These are phyloP conservation scores for Neofusicoccum parvum DNA, from an alignment of 2,329 filamentous ascomycete species.

Conservation along the genomic window DNA sequence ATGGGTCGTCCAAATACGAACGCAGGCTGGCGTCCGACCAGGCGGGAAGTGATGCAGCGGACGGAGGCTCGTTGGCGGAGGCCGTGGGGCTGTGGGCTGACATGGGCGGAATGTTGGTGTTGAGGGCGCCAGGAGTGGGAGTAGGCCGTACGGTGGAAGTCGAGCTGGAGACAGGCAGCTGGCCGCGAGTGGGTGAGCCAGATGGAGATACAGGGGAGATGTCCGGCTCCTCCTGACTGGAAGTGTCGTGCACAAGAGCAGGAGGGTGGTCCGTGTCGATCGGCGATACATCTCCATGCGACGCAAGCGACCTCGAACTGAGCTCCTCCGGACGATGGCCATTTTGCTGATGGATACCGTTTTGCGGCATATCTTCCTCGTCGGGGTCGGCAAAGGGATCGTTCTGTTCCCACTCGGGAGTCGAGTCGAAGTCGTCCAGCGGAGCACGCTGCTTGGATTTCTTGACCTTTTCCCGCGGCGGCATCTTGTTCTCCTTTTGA, in stretches of 20 bases:
- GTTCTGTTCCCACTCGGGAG: constrained; percentile 50
- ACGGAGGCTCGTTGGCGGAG: constrained; percentile 56
- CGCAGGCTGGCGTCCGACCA: constrained; percentile 89
- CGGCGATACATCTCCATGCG: constrained; percentile 15
- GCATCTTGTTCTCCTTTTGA: constrained; percentile 22
- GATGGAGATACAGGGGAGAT: constrained; percentile 37
- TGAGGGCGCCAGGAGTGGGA: constrained; percentile 27
- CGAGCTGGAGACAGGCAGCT: constrained; percentile 30
- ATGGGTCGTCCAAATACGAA: constrained; percentile 87
- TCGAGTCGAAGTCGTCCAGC: constrained; percentile 71
- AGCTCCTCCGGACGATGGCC: constrained; percentile 14
- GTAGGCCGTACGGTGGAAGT: constrained; percentile 22
- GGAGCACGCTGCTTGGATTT: constrained; percentile 65
- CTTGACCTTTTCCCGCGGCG: constrained; percentile 59
- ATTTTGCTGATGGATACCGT: constrained; percentile 22
- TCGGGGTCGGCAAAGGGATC: constrained; percentile 47
- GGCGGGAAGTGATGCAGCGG: constrained; percentile 58
- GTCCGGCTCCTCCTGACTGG: constrained; percentile 63
- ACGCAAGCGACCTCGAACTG: background rate
- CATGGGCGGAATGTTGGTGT: constrained; percentile 31
- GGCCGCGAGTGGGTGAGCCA: constrained; percentile 9
- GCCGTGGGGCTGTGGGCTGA: constrained; percentile 27
- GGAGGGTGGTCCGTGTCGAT: constrained; percentile 53
- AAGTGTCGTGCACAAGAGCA: constrained; percentile 69
- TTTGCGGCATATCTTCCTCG: constrained; percentile 34